A percentile compares a stretch with the other conserved stretches of the same genome.
Conservation (phyloP, 352 stramenopile species). For the Pilasporangium apinafurcum region DNA sequence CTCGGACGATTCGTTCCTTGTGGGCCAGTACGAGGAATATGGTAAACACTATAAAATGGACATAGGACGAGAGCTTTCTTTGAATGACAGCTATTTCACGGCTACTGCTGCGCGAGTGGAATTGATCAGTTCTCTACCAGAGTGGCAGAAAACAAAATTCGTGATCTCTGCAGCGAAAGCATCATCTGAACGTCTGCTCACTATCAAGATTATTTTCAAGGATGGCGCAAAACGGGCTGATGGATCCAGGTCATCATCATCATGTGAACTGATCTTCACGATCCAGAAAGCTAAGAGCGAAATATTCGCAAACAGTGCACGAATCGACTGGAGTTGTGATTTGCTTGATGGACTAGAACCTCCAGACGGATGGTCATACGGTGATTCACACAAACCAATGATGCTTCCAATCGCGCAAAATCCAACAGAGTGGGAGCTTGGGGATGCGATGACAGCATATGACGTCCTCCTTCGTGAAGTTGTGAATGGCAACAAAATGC, state of each 20-base stretch:
- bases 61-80: slow-evolving; percentile 2
- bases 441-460: slow-evolving; percentile 26
- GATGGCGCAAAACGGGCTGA: neutral
- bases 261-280: slow-evolving; percentile 21
- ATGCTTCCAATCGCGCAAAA: slow-evolving; percentile 2
- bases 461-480: slow-evolving; percentile 23
- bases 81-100: slow-evolving; percentile 1
- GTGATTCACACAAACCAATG: neutral
- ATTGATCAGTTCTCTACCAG: slow-evolving; percentile 9
- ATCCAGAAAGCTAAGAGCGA: slow-evolving; percentile 26
- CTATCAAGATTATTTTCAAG: slow-evolving; percentile 15
- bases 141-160: slow-evolving; percentile 32
- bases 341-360: slow-evolving; percentile 3
- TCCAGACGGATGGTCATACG: slow-evolving; percentile 6
- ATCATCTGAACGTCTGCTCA: slow-evolving; percentile 9
- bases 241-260: neutral
- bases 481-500: slow-evolving; percentile 4
- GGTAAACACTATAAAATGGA: slow-evolving; percentile 16
- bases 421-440: slow-evolving; percentile 15
- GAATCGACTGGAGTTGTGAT: slow-evolving; percentile 33
- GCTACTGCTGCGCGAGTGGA: slow-evolving; percentile 29
- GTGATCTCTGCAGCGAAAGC: slow-evolving; percentile 37
- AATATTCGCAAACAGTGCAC: slow-evolving; percentile 6
- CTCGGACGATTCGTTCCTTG: slow-evolving; percentile 2
- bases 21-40: slow-evolving; percentile 35